These are phyloP conservation scores for Aspergillus sp. DNA, from an alignment of 2,329 filamentous ascomycete species.

Conservation along the genomic window DNA sequence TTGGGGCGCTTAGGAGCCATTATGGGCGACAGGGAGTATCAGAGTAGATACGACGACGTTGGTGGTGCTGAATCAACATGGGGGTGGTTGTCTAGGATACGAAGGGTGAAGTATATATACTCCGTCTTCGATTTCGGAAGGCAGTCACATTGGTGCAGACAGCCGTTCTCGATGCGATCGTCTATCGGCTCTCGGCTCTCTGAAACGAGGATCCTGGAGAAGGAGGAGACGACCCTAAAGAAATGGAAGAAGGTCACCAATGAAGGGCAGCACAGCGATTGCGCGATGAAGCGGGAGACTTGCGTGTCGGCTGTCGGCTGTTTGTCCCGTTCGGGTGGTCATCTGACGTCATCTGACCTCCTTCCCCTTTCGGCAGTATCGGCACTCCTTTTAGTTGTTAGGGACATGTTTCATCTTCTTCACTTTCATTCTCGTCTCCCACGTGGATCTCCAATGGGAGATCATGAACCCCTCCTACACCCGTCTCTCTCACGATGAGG, in stretches of 20 bases:
- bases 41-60: neutral
- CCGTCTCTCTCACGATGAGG: constrained; percentile 13
- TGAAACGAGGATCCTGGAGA: neutral
- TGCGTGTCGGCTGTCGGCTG: constrained; percentile 14
- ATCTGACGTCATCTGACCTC: constrained; percentile 8
- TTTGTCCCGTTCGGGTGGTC: constrained; percentile 2
- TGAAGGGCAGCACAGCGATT: neutral
- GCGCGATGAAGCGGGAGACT: neutral
- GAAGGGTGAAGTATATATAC: neutral
- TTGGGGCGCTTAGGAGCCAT: constrained; percentile 52
- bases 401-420: neutral
- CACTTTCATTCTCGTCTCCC: neutral
- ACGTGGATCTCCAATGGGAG: neutral
- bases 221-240: neutral
- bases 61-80: neutral
- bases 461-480: constrained; percentile 2
- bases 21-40: neutral
- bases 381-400: neutral
- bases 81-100: neutral
- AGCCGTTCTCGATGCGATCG: neutral
- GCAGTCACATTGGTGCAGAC: neutral
- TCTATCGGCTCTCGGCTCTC: constrained; percentile 18
- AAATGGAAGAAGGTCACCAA: neutral
- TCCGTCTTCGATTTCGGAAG: too few relatives aligned
- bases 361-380: neutral